Evolutionary conservation across 306 rosid genomes (phyloP).

Genomic region (Inga leiocalycina): DNA sequence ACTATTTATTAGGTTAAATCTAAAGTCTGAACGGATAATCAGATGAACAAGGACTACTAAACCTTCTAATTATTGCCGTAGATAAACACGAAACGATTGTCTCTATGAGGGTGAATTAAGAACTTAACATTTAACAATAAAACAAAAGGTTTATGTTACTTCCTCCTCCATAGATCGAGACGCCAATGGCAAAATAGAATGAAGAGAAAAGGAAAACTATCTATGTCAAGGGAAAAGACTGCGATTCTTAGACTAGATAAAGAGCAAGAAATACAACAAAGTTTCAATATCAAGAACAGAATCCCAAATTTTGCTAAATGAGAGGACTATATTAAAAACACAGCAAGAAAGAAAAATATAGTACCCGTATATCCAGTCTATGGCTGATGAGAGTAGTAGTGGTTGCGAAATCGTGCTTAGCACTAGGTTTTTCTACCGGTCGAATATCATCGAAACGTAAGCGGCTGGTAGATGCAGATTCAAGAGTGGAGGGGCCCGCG

Average conservation of each 20-base stretch:
- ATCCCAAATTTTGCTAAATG: neutral
- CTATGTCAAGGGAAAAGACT: neutral
- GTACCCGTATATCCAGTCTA: slow-evolving; percentile 55
- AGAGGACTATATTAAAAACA: neutral
- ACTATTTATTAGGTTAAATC: slow-evolving; percentile 2
- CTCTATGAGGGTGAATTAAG: neutral
- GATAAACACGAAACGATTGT: neutral
- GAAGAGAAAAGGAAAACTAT: neutral
- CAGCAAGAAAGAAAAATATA: neutral
- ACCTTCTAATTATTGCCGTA: neutral
- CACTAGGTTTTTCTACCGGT: slow-evolving; percentile 28
- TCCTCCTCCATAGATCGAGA: neutral
- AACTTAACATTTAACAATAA: neutral
- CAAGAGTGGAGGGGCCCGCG: neutral
- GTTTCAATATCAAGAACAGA: neutral
- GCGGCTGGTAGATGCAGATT: slow-evolving; percentile 45
- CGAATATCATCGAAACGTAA: slow-evolving; percentile 37
- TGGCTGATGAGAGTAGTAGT: slow-evolving; percentile 24
- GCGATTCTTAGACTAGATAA: neutral
- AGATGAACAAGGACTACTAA: neutral
- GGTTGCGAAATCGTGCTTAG: slow-evolving; percentile 29
- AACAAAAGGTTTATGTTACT: neutral
- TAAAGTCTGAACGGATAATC: neutral
- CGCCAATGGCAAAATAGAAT: neutral
- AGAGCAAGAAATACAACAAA: neutral